Conservation (phyloP, 768 basidiomycete species). For the Pleurotus pulmonarius region DNA sequence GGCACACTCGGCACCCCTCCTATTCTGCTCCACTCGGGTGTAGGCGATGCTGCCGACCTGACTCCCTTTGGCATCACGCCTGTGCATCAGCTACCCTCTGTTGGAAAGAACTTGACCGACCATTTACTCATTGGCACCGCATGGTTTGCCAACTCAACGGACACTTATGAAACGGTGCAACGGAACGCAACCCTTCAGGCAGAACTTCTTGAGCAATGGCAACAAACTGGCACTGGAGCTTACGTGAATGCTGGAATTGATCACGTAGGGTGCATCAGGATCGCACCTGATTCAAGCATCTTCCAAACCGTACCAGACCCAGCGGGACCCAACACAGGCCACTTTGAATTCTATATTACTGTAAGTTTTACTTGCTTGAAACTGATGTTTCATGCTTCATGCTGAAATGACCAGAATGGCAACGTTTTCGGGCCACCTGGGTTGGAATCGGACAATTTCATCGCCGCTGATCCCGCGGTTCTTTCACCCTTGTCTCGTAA, state of each 20-base stretch:
- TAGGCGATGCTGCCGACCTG: slow-evolving; percentile 25
- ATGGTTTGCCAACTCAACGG: slow-evolving; percentile 21
- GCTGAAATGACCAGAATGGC: background rate
- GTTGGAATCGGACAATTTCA: slow-evolving; percentile 25
- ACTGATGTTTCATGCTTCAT: background rate
- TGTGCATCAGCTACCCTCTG: slow-evolving; percentile 28
- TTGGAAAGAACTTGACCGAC: slow-evolving; percentile 32
- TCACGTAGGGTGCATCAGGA: slow-evolving; percentile 16
- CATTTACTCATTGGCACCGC: slow-evolving; percentile 17
- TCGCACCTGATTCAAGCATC: slow-evolving; percentile 12
- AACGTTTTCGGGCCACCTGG: background rate
- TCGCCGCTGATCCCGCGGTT: slow-evolving; percentile 23
- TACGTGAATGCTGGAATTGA: slow-evolving; percentile 14
- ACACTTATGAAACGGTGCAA: slow-evolving; percentile 22
- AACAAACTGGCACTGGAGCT: slow-evolving; percentile 15
- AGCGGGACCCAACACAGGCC: slow-evolving; percentile 15
- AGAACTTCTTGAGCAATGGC: slow-evolving; percentile 24
- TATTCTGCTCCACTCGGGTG: slow-evolving; percentile 32
- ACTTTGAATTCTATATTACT: slow-evolving; percentile 17
- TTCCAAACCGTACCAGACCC: slow-evolving; percentile 18
- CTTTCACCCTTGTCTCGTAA: slow-evolving; percentile 33
- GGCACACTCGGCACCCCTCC: slow-evolving; percentile 31
- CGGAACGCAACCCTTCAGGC: slow-evolving; percentile 18
- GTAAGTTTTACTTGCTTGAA: slow-evolving; percentile 10
- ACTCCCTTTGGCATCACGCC: slow-evolving; percentile 25